Evolutionary conservation across 768 basidiomycete genomes (phyloP), one percentile per base, ranked within the genome.

Genomic region (Steccherinum ochraceum): DNA sequence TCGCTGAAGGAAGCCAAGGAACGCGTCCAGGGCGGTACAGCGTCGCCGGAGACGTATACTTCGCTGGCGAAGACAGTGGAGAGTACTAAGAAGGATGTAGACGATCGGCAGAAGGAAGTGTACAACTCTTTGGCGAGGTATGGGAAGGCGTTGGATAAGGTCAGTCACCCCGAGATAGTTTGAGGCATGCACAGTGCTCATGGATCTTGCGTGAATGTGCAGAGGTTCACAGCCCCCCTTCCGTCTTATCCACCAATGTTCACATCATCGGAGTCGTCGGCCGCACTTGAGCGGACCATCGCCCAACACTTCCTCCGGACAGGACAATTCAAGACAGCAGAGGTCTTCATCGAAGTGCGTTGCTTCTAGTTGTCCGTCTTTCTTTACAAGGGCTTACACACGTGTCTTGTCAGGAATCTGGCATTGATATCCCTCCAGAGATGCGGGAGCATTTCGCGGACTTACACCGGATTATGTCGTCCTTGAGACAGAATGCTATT

Each of bases 121-220:
- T 90, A 94, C 59, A 79, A 76, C 18, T 81, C 84, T 2, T 68
- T 96, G 7, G 79, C 83, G 23, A 80, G 81, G 57, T 74, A 94
- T 30, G 91, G 90, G 24, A 97, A 93, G 69, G 77, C 83, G 0
- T 67, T 97, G 63, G 95, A 98, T 63, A 98, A 96, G 85, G 95
- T 89, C 50, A 40, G 75, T 52, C 21, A 12, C 24, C 18, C n/a
- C n/a, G n/a, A n/a, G n/a, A n/a, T n/a, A n/a, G n/a, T n/a, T n/a
- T n/a, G n/a, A n/a, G n/a, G n/a, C n/a, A n/a, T n/a, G n/a, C n/a
- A n/a, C n/a, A n/a, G n/a, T n/a, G n/a, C n/a, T n/a, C n/a, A n/a
- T n/a, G n/a, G n/a, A 35, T 35, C 30, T 16, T 35, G 30, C 45
- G 21, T 47, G 41, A 43, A 43, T 43, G 16, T 35, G n/a, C 45